Percentiles rank a stretch among this genome's conserved stretches.
Conservation (phyloP, 148 eudicot genomes). For the Euryodendron excelsum region DNA sequence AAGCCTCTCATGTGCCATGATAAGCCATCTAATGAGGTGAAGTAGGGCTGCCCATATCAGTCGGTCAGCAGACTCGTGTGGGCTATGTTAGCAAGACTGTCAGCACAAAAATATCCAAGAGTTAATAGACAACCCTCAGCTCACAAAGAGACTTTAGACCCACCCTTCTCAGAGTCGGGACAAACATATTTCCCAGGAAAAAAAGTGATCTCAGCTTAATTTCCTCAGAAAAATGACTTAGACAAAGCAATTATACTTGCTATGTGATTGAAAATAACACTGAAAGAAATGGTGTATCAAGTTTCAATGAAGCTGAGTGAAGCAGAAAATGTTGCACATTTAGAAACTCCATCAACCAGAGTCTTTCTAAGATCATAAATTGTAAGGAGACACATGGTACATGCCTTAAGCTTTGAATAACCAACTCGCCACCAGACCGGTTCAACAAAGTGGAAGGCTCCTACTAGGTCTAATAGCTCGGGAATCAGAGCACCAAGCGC, state of each 20-base stretch:
- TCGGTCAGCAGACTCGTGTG: not conserved
- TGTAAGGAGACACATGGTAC: conserved; percentile 8
- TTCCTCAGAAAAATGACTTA: not conserved
- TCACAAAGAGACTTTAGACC: not conserved
- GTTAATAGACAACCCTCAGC: no score
- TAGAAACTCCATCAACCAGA: not conserved
- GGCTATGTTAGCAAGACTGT: not conserved
- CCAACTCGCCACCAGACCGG: conserved; percentile 99
- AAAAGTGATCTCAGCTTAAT: not conserved
- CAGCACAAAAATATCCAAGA: not conserved
- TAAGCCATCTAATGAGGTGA: not conserved
- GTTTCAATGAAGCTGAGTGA: not conserved
- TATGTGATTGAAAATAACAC: not conserved
- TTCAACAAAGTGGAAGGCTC: conserved; percentile 83
- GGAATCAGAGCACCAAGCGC: conserved; percentile 97
- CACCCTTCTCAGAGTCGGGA: not conserved
- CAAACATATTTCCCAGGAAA: not conserved
- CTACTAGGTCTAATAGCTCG: conserved; percentile 66
- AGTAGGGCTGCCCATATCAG: conserved; percentile 5
- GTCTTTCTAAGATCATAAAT: not conserved
- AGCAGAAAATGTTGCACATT: not conserved
- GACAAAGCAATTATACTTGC: not conserved
- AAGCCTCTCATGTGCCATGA: not conserved
- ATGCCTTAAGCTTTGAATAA: conserved; percentile 91
- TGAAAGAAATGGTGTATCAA: conserved; percentile 7